These are phyloP conservation scores for Arctostaphylos glauca DNA, from an alignment of 148 eudicot genomes.

Conservation along the genomic window DNA sequence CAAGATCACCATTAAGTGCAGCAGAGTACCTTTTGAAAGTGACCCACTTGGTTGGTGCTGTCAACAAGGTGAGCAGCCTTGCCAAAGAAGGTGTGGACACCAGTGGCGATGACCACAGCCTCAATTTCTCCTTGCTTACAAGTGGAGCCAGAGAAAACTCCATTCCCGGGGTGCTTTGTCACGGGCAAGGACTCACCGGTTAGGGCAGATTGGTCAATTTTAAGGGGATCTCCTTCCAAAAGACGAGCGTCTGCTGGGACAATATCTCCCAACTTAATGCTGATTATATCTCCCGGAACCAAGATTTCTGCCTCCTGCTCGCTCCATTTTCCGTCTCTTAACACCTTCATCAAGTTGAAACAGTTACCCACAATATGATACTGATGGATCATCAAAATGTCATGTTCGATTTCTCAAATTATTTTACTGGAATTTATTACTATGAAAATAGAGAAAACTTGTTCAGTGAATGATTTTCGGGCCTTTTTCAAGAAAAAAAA, in stretches of 20 bases:
- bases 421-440: too few relatives aligned
- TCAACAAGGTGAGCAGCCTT: constrained; percentile 61
- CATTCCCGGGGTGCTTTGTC: constrained; percentile 39
- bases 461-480: too few relatives aligned
- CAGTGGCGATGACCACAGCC: constrained; percentile 49
- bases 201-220: too few relatives aligned
- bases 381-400: too few relatives aligned
- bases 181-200: background rate
- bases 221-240: too few relatives aligned
- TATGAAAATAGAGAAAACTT: too few relatives aligned
- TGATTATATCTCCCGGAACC: constrained; percentile 20
- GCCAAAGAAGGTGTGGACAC: constrained; percentile 51
- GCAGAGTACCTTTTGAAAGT: constrained; percentile 51
- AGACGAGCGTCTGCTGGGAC: constrained; percentile 22
- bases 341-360: constrained; percentile 12
- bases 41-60: constrained; percentile 48
- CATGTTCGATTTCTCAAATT: too few relatives aligned
- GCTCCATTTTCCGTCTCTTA: constrained; percentile 31
- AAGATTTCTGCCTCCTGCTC: constrained; percentile 34
- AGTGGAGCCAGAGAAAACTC: constrained; percentile 49
- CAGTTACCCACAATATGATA: background rate
- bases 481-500: too few relatives aligned
- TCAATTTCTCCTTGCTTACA: constrained; percentile 57
- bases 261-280: constrained; percentile 27
- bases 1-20: background rate